These are phyloP conservation scores for Metroxylon sagu DNA, from an alignment of 176 grass and related monocot species.

Conservation along the genomic window DNA sequence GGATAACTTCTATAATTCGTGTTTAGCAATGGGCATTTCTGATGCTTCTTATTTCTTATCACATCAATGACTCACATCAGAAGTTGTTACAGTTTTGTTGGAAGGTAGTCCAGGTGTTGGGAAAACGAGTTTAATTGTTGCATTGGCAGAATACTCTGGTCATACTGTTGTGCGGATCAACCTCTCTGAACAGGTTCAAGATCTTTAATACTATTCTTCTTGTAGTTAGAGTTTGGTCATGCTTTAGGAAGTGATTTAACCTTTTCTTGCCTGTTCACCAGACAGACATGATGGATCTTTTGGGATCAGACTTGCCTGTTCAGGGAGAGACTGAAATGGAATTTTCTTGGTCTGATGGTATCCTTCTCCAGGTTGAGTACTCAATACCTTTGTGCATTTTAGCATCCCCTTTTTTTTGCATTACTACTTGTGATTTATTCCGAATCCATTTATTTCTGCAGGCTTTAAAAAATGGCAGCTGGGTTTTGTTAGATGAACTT, in stretches of 20 bases:
- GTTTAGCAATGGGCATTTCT: too few relatives aligned
- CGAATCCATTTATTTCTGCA: conserved; percentile 14
- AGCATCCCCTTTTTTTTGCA: too few relatives aligned
- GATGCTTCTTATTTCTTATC: too few relatives aligned
- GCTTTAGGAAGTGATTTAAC: background rate
- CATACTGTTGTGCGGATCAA: conserved; percentile 85
- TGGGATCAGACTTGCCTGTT: conserved; percentile 82
- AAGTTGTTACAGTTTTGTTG: conserved; percentile 44
- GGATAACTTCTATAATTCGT: background rate
- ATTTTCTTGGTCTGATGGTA: conserved; percentile 96
- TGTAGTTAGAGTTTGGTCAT: background rate
- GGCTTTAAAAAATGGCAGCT: conserved; percentile 90
- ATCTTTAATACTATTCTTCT: background rate
- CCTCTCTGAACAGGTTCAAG: conserved; percentile 66
- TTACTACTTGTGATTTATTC: background rate
- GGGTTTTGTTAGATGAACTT: conserved; percentile 97
- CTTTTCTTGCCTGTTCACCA: conserved; percentile 10
- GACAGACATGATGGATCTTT: conserved; percentile 99
- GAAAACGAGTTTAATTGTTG: conserved; percentile 86
- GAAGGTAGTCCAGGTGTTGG: conserved; percentile 98
- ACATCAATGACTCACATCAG: background rate
- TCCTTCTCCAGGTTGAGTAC: conserved; percentile 59
- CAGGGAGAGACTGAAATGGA: conserved; percentile 67
- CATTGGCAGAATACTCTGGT: conserved; percentile 66
- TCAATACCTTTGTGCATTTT: background rate